These are phyloP conservation scores for Pyricularia sp. DNA, from an alignment of 2,329 filamentous ascomycete genomes.

Conservation along the genomic window DNA sequence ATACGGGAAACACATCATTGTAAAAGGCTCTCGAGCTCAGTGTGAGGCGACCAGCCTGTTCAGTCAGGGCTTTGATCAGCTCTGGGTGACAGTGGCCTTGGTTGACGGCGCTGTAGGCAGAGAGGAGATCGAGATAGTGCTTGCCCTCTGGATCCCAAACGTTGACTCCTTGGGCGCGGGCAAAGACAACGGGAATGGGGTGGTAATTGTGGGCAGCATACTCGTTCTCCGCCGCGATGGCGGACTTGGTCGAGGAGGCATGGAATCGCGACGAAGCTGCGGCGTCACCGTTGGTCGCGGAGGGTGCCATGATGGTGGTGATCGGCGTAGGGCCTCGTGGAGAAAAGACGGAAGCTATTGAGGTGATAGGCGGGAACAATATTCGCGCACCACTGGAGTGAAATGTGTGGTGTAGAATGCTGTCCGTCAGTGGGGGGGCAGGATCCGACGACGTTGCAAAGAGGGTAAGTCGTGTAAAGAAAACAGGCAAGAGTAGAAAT, in stretches of 20 bases:
- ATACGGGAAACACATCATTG: conserved; percentile 95
- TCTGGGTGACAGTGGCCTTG: conserved; percentile 97
- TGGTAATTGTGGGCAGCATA: conserved; percentile 98
- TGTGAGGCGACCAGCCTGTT: conserved; percentile 81
- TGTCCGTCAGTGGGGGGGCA: background rate
- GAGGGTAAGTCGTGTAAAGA: background rate
- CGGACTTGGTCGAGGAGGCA: conserved; percentile 61
- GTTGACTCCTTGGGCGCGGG: conserved; percentile 68
- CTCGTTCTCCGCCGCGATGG: conserved; percentile 68
- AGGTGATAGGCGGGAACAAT: background rate
- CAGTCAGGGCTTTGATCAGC: conserved; percentile 76
- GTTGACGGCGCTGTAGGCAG: conserved; percentile 95
- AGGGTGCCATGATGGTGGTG: conserved; percentile 32
- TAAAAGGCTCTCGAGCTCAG: conserved; percentile 92
- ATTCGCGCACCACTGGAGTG: background rate
- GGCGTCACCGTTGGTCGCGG: conserved; percentile 20
- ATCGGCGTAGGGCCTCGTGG: background rate
- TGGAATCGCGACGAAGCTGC: conserved; percentile 42
- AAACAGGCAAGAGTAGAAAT: background rate
- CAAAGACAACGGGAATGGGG: conserved; percentile 86
- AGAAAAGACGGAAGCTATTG: background rate
- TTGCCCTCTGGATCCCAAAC: conserved; percentile 97
- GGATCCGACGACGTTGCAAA: background rate
- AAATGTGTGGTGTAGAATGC: background rate
- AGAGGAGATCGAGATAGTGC: conserved; percentile 95